A percentile compares a stretch with the other conserved stretches of the same genome.
phyloP scores from a whole-genome alignment of 257 asterid species.

The Gynochthodes officinalis region DNA sequence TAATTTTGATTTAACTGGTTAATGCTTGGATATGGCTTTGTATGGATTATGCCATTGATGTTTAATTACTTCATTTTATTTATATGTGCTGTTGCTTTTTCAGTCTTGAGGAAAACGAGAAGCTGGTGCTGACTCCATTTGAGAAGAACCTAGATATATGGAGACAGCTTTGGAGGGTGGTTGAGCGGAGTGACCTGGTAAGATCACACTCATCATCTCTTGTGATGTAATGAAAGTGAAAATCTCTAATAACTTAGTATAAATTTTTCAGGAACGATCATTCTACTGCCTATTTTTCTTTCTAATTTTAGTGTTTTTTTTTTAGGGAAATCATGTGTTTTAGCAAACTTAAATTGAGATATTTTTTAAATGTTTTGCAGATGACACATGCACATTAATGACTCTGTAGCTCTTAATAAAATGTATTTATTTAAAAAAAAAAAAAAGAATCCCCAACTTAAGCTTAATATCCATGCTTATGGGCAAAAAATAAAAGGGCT shows the following conservation, averaged over 20 bases:
- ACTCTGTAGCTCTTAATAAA: neutral
- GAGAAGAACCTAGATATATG: conserved; percentile 97
- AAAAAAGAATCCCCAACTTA: neutral
- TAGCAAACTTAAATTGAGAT: neutral
- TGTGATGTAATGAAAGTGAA: neutral
- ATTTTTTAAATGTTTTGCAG: neutral
- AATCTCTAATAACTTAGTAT: neutral
- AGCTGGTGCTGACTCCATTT: conserved; percentile 91
- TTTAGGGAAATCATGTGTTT: neutral
- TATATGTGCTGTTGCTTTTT: conserved; percentile 14
- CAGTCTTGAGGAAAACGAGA: conserved; percentile 97
- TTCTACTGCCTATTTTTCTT: neutral
- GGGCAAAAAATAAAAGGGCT: too few species aligned
- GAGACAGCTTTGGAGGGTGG: conserved; percentile 99
- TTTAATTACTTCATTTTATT: neutral
- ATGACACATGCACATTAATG: neutral
- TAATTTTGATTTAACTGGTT: neutral
- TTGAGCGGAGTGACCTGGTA: conserved; percentile 99
- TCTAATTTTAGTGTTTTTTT: too few species aligned
- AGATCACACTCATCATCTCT: conserved; percentile 15
- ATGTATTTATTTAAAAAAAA: neutral
- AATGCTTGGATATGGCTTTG: neutral
- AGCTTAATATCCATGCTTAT: too few species aligned
- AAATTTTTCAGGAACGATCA: neutral
- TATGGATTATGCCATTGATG: neutral